These are phyloP conservation scores for Globisporangium solare DNA, from an alignment of 352 stramenopile genomes.

Conservation along the genomic window DNA sequence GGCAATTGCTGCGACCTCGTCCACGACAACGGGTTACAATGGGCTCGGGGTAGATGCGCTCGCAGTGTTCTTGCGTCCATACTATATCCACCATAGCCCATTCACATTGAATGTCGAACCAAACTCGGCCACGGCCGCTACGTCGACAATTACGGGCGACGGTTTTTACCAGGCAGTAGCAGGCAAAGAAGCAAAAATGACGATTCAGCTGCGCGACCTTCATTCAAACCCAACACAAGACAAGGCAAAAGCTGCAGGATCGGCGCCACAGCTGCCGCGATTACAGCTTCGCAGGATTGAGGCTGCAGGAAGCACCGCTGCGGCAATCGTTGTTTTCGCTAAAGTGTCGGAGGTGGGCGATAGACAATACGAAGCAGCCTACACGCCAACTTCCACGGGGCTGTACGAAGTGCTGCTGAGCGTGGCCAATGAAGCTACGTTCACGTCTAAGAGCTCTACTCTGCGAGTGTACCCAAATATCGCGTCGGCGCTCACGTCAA, in stretches of 20 bases:
- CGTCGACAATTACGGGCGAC: conserved; percentile 27
- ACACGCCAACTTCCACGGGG: conserved; percentile 25
- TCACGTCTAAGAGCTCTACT: conserved; percentile 21
- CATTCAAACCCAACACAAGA: conserved; percentile 22
- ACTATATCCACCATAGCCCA: conserved; percentile 35
- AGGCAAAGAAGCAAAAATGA: conserved; percentile 24
- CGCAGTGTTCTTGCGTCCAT: conserved; percentile 28
- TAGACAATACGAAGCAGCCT: conserved; percentile 17
- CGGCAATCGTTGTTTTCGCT: background rate
- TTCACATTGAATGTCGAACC: conserved; percentile 41
- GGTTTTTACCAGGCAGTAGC: conserved; percentile 32
- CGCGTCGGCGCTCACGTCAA: conserved; percentile 28
- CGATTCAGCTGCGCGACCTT: conserved; percentile 38
- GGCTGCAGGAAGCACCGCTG: conserved; percentile 8
- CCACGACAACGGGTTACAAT: conserved; percentile 15
- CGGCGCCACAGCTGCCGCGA: conserved; percentile 7
- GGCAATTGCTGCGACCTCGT: conserved; percentile 27
- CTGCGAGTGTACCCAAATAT: conserved; percentile 26
- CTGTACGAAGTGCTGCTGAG: conserved; percentile 35
- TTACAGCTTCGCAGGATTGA: background rate
- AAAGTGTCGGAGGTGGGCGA: conserved; percentile 5
- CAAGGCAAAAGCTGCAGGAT: background rate
- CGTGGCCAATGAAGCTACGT: conserved; percentile 22
- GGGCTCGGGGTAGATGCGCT: conserved; percentile 17
- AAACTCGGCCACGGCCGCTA: conserved; percentile 20